Conservation (phyloP, 306 rosid species). For the Bauhinia variegata region DNA sequence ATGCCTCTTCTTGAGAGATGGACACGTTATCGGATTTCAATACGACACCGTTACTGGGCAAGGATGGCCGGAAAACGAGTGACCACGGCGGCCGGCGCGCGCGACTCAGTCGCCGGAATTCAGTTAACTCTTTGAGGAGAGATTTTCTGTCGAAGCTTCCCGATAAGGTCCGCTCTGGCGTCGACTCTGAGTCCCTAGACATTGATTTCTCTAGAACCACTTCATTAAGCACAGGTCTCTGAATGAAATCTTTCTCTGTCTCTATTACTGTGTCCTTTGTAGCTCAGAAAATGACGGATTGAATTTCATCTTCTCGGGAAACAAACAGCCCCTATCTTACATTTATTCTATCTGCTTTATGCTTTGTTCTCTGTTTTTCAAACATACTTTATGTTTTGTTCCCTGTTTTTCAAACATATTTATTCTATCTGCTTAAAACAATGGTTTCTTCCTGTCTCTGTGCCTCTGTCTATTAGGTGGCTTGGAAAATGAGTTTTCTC, state of each 20-base stretch:
- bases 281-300: not conserved
- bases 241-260: not conserved
- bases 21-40: slow-evolving; percentile 21
- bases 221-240: slow-evolving; percentile 56
- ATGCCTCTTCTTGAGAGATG: slow-evolving; percentile 13
- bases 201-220: slow-evolving; percentile 48
- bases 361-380: too few relatives aligned
- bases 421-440: too few relatives aligned
- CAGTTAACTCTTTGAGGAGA: slow-evolving; percentile 41
- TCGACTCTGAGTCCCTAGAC: slow-evolving; percentile 51
- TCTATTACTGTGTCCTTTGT: not conserved
- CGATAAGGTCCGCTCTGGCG: slow-evolving; percentile 51
- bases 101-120: slow-evolving; percentile 37
- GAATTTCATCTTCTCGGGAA: not conserved
- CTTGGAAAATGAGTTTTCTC: too few relatives aligned
- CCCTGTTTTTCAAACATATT: too few relatives aligned
- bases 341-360: too few relatives aligned
- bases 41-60: slow-evolving; percentile 26
- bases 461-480: too few relatives aligned
- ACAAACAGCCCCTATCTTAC: too few relatives aligned
- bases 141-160: slow-evolving; percentile 62
- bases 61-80: not conserved
- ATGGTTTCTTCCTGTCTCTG: too few relatives aligned
- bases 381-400: too few relatives aligned
- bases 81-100: slow-evolving; percentile 1